These are phyloP conservation scores for Globomyces pollinis-pini DNA, from an alignment of 192 early-diverging fungal species.

Conservation along the genomic window DNA sequence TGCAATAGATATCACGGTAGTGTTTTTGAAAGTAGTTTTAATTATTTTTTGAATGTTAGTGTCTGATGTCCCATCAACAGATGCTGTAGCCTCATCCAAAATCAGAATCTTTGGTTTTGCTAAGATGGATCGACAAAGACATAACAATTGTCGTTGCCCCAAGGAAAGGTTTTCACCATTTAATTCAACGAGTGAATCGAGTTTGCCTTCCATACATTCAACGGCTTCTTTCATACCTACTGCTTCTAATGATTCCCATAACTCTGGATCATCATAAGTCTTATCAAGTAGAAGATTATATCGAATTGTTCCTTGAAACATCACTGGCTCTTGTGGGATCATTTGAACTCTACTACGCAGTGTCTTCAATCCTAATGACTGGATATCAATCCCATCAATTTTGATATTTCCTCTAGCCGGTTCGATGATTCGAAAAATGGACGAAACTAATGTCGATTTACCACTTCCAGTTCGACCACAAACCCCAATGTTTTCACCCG, in stretches of 20 bases:
- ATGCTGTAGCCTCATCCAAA: conserved; percentile 40
- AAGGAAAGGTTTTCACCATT: conserved; percentile 65
- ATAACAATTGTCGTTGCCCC: conserved; percentile 58
- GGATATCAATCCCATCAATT: conserved; percentile 9
- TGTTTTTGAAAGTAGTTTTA: conserved; percentile 22
- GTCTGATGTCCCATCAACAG: conserved; percentile 32
- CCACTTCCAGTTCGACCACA: conserved; percentile 40
- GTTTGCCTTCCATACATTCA: neutral
- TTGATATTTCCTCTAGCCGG: conserved; percentile 29
- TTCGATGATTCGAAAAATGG: conserved; percentile 57
- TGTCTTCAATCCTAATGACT: neutral
- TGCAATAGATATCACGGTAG: conserved; percentile 64
- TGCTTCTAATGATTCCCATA: conserved; percentile 45
- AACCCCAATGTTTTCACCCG: conserved; percentile 27
- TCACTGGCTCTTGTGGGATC: conserved; percentile 24
- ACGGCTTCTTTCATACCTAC: neutral
- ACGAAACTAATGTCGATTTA: conserved; percentile 33
- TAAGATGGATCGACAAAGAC: conserved; percentile 29
- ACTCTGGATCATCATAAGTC: conserved; percentile 48
- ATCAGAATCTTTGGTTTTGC: conserved; percentile 30
- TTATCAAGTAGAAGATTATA: conserved; percentile 60
- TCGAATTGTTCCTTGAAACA: conserved; percentile 54
- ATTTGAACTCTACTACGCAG: neutral
- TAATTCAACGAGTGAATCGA: conserved; percentile 61
- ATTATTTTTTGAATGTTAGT: conserved; percentile 30